Evolutionary conservation across 1,139 yeast genomes (phyloP), one percentile per base, ranked within the genome.

Genomic region (Suhomyces bribrorum): DNA sequence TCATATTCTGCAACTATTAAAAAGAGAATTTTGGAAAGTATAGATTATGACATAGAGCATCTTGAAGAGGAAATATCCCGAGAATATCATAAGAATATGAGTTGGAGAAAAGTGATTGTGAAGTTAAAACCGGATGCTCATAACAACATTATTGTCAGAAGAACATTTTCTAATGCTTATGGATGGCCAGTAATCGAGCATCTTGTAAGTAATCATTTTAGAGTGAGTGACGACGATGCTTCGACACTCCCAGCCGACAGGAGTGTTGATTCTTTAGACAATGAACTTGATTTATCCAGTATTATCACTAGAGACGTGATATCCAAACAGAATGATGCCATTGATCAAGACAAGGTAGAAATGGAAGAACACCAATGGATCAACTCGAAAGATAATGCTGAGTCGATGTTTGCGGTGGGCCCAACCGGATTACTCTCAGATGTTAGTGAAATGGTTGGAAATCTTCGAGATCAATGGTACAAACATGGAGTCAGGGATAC

Each of bases 141-240:
- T 56, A 92, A 92, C 56, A 94, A 90, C 53, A 90, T 92, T 34
- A 73, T 87, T 24, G 98, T 92, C 1, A 68, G 99, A 46, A 71
- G 99, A 51, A 66, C 90, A 44, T 92, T 87, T 67, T 83, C 95
- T 8, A 92, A 92, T 65, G 95, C 97, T 0, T 89, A 85, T 62
- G 99, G 99, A 1, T 90, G 97, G 96, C 89, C 87, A 0, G 96
- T 89, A 0, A 73, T 92, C 25, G 86, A 85, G 37, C 97, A 92
- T 61, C 53, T 92, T 46, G 86, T 85, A 1, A 63, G 73, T 13
- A 74, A 78, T 40, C 94, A 86, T 61, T 86, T 86, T 56, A 12
- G 17, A 7, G 24, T 26, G 12, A 13, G 20, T 9, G 18, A 8
- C 5, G 29, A 16, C 9, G 2, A 8, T 3, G 29, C 16, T 4